Evolutionary conservation across 2,329 filamentous ascomycete genomes (phyloP).

Genomic region (Neonectria sp.): DNA sequence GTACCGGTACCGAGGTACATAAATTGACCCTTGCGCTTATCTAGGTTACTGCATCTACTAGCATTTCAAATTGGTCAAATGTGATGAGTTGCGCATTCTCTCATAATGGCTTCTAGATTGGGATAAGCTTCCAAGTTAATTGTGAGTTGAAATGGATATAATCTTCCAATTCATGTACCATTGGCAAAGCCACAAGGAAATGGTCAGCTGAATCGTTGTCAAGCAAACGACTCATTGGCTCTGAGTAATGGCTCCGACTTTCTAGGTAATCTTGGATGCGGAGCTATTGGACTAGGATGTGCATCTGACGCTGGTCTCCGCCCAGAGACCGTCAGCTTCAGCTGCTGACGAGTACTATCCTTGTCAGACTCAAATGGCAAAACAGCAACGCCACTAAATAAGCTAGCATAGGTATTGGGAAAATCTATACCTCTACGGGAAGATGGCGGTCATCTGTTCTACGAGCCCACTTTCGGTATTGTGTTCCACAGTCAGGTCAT

Average conservation of each 20-base stretch:
- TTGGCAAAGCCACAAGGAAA: not conserved
- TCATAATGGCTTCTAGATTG: not conserved
- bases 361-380: not conserved
- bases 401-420: not conserved
- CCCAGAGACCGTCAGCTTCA: not conserved
- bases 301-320: not conserved
- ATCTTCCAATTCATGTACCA: not conserved
- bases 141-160: not conserved
- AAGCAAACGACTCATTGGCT: not conserved
- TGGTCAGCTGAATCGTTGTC: not conserved
- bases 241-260: not conserved
- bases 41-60: not conserved
- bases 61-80: not conserved
- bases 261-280: not conserved
- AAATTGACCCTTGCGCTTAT: not conserved
- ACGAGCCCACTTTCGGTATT: no score
- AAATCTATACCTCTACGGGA: not conserved
- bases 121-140: not conserved
- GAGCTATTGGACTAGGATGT: not conserved
- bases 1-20: not conserved
- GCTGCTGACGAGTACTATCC: slow-evolving; percentile 1
- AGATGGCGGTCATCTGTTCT: no score
- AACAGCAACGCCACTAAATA: not conserved
- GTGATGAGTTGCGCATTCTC: not conserved
- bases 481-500: not conserved